Evolutionary conservation across 1,139 yeast species (phyloP), one percentile per base, ranked within the genome.

Genomic region (Yamadazyma blattariae): DNA sequence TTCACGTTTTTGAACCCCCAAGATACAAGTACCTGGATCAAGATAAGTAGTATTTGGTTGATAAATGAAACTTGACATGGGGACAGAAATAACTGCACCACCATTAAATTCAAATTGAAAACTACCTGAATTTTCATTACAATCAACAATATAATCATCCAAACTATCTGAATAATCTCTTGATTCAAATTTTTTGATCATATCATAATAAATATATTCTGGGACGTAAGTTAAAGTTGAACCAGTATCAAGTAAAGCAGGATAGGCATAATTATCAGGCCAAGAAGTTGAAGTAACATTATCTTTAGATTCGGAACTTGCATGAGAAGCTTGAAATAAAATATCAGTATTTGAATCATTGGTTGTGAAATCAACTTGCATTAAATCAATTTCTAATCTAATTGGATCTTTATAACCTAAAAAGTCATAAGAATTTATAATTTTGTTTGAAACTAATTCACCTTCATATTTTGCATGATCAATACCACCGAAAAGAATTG

Each of bases 191-290:
- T 29, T 12, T 41, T 26, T 1, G 41, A 16, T 5, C 71, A 16
- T 3, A 19, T 16, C 16, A 14, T 4, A 13, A 21, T 16, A 17
- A 10, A 11, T 10, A 14, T 12, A 5, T 6, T 10, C 4, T 15
- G 33, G 62, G 34, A 68, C 50, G 43, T 59, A 56, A 1, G 65
- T 49, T 35, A 71, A 64, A 3, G 76, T 62, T 22, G 64, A 47
- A 19, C 76, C 75, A 11, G 74, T 58, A 48, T 71, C 76, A 34
- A 69, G 52, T 24, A 67, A 52, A 6, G 67, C 71, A 6, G 61
- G 51, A 34, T 52, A 51, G 21, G 56, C 43, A 29, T 33, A 38
- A 36, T 21, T 10, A 10, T 11, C 9, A 21, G 9, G 12, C 24
- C 24, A 21, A 21, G n/a, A 10, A 21, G 9, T 10, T 10, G 24